Evolutionary conservation across 1,139 yeast genomes (phyloP), one percentile per base, ranked within the genome.

Genomic region (Suhomyces taliae): DNA sequence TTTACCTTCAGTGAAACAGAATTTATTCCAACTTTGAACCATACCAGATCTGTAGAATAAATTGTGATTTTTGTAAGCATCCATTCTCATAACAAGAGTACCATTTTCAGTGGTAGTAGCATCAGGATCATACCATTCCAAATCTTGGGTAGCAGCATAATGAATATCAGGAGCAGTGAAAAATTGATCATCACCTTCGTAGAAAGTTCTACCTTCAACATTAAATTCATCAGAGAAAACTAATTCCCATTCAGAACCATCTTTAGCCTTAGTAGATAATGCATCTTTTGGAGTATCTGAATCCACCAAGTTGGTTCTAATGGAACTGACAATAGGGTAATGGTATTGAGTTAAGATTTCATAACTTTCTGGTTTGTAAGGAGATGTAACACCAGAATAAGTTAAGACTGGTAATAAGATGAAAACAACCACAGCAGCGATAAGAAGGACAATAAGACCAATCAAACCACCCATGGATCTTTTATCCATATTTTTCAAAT

Each of bases 41-140:
- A 65, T 65, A 2, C 67, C 70, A 1, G 67, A 62, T 39, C 70
- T 56, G 51, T 65, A 65, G 47, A 61, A 62, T 47, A 65, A 52
- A 43, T 60, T 53, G 48, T 65, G 69, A 53, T 65, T 62, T 47
- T 63, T 61, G 50, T 53, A 57, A 6, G 69, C 69, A 41, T 65
- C 70, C 64, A 65, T 55, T 6, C 60, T 45, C 34, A 65, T 45
- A 33, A 47, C 41, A 31, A 65, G 52, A 3, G 69, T 61, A 15
- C 70, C 70, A 41, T 64, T 60, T 8, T 53, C 54, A 6, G 70
- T 65, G 38, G 61, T 53, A 29, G 54, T 64, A 0, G 69, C 69
- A 37, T 65, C 70, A 5, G 70, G 70, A 40, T 62, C 67, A 49
- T 65, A 65, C 69, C 69, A 65, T 47, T 65, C 70, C 56, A 65